Conservation (phyloP, 116 monocot genomes). For the Papilionanthe hybrid region DNA sequence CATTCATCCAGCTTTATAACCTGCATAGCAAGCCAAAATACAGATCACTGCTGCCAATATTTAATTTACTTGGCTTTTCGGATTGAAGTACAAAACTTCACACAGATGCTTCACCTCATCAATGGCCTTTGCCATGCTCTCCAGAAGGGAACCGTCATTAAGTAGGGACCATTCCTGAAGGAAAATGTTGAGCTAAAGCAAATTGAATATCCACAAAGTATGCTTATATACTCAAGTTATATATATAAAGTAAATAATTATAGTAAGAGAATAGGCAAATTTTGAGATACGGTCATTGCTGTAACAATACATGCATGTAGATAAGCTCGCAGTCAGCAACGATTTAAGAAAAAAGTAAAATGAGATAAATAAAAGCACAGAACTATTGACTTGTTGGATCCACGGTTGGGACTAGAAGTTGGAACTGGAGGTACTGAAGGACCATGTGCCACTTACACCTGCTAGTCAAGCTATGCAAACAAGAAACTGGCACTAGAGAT, state of each 20-base stretch:
- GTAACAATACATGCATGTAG: too few relatives aligned
- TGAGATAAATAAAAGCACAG: too few relatives aligned
- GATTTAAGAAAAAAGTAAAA: too few relatives aligned
- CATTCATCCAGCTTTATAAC: conserved; percentile 71
- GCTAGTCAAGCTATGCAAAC: too few relatives aligned
- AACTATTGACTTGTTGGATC: too few relatives aligned
- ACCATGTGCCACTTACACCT: too few relatives aligned
- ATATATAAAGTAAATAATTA: neutral
- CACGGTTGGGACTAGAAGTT: too few relatives aligned
- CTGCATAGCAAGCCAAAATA: conserved; percentile 27
- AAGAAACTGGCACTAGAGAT: too few relatives aligned
- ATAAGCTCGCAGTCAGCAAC: too few relatives aligned
- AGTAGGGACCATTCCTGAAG: conserved; percentile 63
- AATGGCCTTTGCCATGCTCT: conserved; percentile 60
- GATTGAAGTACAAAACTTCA: neutral
- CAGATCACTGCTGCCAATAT: conserved; percentile 1
- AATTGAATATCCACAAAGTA: neutral
- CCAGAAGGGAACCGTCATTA: conserved; percentile 60
- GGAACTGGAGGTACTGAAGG: too few relatives aligned
- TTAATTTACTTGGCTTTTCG: neutral
- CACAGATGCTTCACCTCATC: conserved; percentile 55
- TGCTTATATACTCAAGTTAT: neutral
- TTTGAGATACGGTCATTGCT: too few relatives aligned
- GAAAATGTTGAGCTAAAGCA: neutral
- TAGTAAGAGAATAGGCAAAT: too few relatives aligned